Percentiles rank a stretch among this genome's conserved stretches.
phyloP scores from a whole-genome alignment of 2,329 filamentous ascomycete species.

The Podosphaera aphanis region DNA sequence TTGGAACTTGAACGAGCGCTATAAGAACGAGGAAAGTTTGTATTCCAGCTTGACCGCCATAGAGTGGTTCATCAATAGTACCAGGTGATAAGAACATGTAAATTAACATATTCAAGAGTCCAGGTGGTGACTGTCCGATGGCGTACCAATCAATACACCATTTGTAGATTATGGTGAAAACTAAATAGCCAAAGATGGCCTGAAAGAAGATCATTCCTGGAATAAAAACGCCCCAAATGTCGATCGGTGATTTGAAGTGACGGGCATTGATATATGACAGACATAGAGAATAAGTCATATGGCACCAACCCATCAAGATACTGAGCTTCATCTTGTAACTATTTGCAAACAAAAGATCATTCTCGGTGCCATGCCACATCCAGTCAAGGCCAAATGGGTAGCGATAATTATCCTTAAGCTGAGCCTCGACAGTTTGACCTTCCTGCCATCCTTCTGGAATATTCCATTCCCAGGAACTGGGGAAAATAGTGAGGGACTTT shows the following conservation, averaged over 20 bases:
- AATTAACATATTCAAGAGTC: slow-evolving; percentile 93
- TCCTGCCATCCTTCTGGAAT: slow-evolving; percentile 39
- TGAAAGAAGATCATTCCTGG: slow-evolving; percentile 99
- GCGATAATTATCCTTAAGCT: slow-evolving; percentile 48
- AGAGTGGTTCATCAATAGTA: slow-evolving; percentile 47
- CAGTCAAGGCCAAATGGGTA: slow-evolving; percentile 93
- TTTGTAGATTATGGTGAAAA: slow-evolving; percentile 88
- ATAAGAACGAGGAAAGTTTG: slow-evolving; percentile 62
- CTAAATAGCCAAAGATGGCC: slow-evolving; percentile 89
- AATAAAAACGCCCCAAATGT: slow-evolving; percentile 93
- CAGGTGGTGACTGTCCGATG: slow-evolving; percentile 46
- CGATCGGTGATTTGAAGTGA: slow-evolving; percentile 84
- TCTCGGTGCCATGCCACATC: slow-evolving; percentile 91
- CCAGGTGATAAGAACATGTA: slow-evolving; percentile 96
- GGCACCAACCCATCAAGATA: slow-evolving; percentile 87
- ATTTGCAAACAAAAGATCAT: slow-evolving; percentile 87
- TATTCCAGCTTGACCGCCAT: slow-evolving; percentile 49
- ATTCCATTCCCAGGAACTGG: slow-evolving; percentile 63
- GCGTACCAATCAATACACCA: slow-evolving; percentile 73
- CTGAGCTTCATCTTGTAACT: slow-evolving; percentile 99
- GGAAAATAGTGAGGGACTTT: slow-evolving; percentile 69
- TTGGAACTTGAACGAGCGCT: slow-evolving; percentile 66
- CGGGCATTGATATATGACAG: slow-evolving; percentile 80
- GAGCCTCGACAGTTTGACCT: slow-evolving; percentile 39
- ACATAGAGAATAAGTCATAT: slow-evolving; percentile 97